phyloP scores from a whole-genome alignment of 1,284 basidiomycete genomes.

The Porodaedalea pini region DNA sequence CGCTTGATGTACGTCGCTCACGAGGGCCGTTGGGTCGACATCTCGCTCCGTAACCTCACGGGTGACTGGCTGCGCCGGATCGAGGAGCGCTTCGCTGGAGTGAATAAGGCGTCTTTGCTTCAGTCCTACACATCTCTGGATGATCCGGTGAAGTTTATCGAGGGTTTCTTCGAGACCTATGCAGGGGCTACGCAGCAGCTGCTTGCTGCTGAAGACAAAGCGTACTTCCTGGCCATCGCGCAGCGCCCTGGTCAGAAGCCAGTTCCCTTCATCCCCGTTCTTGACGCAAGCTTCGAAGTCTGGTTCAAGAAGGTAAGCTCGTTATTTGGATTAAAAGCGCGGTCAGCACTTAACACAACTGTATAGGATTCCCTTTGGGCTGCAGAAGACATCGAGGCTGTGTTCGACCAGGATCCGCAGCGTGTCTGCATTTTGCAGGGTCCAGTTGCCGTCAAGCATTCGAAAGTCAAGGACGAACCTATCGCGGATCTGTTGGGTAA shows the following conservation, averaged over 20 bases:
- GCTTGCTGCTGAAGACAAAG: slow-evolving; percentile 91
- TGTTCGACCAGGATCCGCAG: slow-evolving; percentile 97
- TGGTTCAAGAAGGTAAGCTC: slow-evolving; percentile 93
- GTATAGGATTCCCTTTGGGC: slow-evolving; percentile 93
- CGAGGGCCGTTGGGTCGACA: slow-evolving; percentile 91
- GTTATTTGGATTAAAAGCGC: neutral
- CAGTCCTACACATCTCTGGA: slow-evolving; percentile 88
- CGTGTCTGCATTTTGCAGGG: slow-evolving; percentile 98
- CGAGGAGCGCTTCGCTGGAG: slow-evolving; percentile 96
- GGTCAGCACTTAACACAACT: neutral
- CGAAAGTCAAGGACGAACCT: slow-evolving; percentile 87
- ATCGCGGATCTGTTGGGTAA: slow-evolving; percentile 89
- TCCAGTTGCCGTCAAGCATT: slow-evolving; percentile 89
- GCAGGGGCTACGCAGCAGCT: slow-evolving; percentile 81
- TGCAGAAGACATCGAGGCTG: slow-evolving; percentile 96
- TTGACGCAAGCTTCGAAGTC: slow-evolving; percentile 90
- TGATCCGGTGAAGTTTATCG: slow-evolving; percentile 75
- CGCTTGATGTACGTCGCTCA: slow-evolving; percentile 91
- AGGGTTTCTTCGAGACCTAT: slow-evolving; percentile 84
- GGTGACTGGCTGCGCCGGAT: slow-evolving; percentile 97
- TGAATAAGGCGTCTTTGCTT: slow-evolving; percentile 87
- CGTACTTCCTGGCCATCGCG: slow-evolving; percentile 92
- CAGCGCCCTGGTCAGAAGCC: slow-evolving; percentile 98
- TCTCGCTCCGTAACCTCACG: slow-evolving; percentile 90
- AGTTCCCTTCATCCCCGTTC: slow-evolving; percentile 96